phyloP scores from a whole-genome alignment of 129 eudicot genomes.

The Apium graveolens region DNA sequence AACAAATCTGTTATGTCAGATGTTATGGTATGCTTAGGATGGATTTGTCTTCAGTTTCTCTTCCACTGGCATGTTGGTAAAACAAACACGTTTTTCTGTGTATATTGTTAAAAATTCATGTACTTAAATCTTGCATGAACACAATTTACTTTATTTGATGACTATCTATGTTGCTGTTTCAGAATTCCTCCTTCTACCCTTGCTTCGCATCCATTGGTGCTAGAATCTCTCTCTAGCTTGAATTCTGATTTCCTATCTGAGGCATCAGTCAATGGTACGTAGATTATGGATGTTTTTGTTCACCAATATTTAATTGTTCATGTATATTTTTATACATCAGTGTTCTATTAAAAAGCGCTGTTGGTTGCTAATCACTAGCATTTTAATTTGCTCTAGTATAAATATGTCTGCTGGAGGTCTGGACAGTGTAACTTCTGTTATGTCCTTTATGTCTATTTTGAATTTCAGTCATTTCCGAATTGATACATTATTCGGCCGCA shows the following conservation, averaged over 20 bases:
- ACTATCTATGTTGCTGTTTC: slow-evolving; percentile 19
- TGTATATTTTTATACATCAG: neutral
- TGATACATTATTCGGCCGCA: slow-evolving; percentile 90
- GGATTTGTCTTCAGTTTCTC: neutral
- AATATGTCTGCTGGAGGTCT: neutral
- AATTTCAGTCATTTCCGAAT: slow-evolving; percentile 83
- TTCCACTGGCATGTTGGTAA: neutral
- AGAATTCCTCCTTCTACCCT: slow-evolving; percentile 91
- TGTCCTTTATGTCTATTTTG: slow-evolving; percentile 3
- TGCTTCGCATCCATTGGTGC: slow-evolving; percentile 91
- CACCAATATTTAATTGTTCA: neutral
- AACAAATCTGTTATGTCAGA: neutral
- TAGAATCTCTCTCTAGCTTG: slow-evolving; percentile 87
- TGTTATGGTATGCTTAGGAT: neutral
- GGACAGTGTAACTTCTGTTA: neutral
- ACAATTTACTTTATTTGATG: neutral
- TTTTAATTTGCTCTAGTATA: neutral
- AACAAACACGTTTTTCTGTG: neutral
- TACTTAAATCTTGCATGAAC: neutral
- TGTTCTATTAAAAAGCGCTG: neutral
- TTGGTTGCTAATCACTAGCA: neutral
- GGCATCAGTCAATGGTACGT: slow-evolving; percentile 90
- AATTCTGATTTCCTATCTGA: slow-evolving; percentile 73
- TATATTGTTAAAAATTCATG: neutral
- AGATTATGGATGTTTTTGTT: neutral